Conservation (phyloP, 106 monocot species). For the Ottelia alismoides region DNA sequence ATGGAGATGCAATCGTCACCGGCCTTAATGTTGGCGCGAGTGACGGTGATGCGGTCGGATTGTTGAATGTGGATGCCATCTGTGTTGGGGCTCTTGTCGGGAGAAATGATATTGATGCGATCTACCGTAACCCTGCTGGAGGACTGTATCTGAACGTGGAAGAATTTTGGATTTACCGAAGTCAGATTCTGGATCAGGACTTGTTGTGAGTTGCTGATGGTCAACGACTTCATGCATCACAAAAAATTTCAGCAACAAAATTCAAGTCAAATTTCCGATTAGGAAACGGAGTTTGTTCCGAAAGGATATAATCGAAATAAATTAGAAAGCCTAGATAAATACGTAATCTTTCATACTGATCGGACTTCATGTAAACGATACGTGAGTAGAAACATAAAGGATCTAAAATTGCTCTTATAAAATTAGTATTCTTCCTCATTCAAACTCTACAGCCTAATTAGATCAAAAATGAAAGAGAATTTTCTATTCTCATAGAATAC, state of each 20-base stretch:
- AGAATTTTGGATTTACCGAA: constrained; percentile 1
- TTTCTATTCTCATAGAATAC: too few relatives aligned
- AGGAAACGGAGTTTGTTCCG: too few relatives aligned
- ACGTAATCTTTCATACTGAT: too few relatives aligned
- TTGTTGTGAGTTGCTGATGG: not conserved
- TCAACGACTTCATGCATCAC: not conserved
- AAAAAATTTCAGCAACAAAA: too few relatives aligned
- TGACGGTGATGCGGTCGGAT: not conserved
- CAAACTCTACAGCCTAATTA: not conserved
- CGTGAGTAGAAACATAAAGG: not conserved
- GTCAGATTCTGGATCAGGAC: not conserved
- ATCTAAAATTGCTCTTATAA: not conserved
- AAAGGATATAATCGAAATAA: too few relatives aligned
- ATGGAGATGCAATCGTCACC: constrained; percentile 12
- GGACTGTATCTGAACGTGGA: constrained; percentile 1
- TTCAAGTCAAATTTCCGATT: too few relatives aligned
- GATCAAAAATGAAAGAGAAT: not conserved
- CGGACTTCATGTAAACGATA: too few relatives aligned
- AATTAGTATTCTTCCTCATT: not conserved
- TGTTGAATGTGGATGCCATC: constrained; percentile 10
- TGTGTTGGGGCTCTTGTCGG: constrained; percentile 9
- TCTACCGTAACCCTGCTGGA: not conserved
- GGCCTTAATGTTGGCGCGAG: not conserved
- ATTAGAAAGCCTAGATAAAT: too few relatives aligned
- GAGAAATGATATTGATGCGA: not conserved